Conservation (phyloP, 257 asterid species). For the Plantago major region DNA sequence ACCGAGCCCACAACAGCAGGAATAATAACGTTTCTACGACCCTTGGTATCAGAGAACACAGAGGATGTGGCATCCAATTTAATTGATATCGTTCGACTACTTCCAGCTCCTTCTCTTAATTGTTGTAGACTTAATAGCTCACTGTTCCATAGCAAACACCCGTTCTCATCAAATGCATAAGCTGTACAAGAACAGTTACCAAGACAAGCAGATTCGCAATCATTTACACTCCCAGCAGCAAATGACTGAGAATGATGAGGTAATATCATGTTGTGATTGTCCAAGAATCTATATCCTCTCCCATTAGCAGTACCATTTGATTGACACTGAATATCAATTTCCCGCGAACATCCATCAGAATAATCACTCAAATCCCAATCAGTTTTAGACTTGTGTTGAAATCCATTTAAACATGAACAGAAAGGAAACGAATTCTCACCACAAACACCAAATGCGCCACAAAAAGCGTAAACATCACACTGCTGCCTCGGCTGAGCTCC, state of each 20-base stretch:
- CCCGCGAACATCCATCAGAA: slow-evolving; percentile 49
- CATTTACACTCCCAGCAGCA: slow-evolving; percentile 19
- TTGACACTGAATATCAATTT: slow-evolving; percentile 29
- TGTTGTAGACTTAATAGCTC: slow-evolving; percentile 35
- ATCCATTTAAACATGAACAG: slow-evolving; percentile 46
- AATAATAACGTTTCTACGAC: slow-evolving; percentile 17
- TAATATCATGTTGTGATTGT: slow-evolving; percentile 13
- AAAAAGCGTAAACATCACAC: slow-evolving; percentile 48
- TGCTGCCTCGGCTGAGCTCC: slow-evolving; percentile 52
- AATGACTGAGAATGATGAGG: slow-evolving; percentile 17
- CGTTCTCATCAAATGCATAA: slow-evolving; percentile 28
- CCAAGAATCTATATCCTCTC: slow-evolving; percentile 30
- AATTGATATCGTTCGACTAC: slow-evolving; percentile 27
- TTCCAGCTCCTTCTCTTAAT: slow-evolving; percentile 30
- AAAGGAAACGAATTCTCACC: slow-evolving; percentile 33
- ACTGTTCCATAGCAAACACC: slow-evolving; percentile 34
- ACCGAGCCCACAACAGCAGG: slow-evolving; percentile 31
- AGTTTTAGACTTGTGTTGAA: slow-evolving; percentile 15
- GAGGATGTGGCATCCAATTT: slow-evolving; percentile 32
- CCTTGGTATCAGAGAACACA: slow-evolving; percentile 26
- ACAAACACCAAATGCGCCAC: slow-evolving; percentile 49
- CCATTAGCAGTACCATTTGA: slow-evolving; percentile 14
- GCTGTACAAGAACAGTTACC: slow-evolving; percentile 42
- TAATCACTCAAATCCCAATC: slow-evolving; percentile 46
- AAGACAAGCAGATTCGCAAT: slow-evolving; percentile 39